Evolutionary conservation across 306 rosid genomes (phyloP), one percentile per base, ranked within the genome.

Genomic region (Vigna mungo): DNA sequence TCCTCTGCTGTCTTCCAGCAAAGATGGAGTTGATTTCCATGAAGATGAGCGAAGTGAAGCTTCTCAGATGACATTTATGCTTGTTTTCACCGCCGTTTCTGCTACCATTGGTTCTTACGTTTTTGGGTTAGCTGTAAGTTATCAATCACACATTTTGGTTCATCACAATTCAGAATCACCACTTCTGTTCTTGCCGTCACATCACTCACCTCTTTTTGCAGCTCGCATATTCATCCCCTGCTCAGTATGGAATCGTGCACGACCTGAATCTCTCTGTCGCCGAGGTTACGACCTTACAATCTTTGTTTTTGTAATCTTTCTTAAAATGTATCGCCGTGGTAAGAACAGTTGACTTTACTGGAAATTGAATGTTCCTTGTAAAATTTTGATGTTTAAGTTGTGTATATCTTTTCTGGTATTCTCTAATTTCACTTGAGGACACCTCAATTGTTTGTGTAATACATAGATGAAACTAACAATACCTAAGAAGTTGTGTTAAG

Each of bases 141-240:
- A 0, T 13, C 21, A 8, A 59, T 47, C 16, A 25, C 7, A 3
- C 12, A 13, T 59, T 13, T 13, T 23, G 49, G 34, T 39, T 43
- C 32, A 7, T 14, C 5, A 55, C 25, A 8, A 0, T 9, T 46
- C 41, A 18, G 1, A 72, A 63, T 51, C 11, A 43, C 7, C 37
- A 21, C 13, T 43, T 5, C 62, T 56, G 9, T 20, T 11, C 49
- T 44, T 17, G 56, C 41, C 20, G 6, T 41, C 16, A n/a, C 61
- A 13, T 83, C 51, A 56, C 9, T 21, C 41, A 3, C 2, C 53
- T 59, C 10, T 11, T 68, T 72, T 91, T 82, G 56, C 86, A 94
- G 97, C 77, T 94, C 36, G 98, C 96, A 25, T 94, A 94, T 80
- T 94, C 98, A 6, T 92, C 97, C 9, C 95, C 98, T 68, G 71